Percentiles rank a stretch among this genome's conserved stretches.
These are phyloP conservation scores for Epichloe gansuensis DNA, from an alignment of 2,329 filamentous ascomycete species.

Conservation along the genomic window DNA sequence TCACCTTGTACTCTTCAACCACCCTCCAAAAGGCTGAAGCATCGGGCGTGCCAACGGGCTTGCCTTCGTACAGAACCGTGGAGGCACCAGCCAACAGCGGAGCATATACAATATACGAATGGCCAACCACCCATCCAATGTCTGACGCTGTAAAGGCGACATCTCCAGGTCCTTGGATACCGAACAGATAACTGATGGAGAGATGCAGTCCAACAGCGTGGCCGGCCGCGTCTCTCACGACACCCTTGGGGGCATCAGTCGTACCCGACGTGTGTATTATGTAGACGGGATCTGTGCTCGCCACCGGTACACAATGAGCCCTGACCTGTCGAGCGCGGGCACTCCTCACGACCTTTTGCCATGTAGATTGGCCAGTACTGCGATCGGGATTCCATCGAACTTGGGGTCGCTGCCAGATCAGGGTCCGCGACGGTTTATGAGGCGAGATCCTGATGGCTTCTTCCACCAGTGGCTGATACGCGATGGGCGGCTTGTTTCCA, in stretches of 20 bases:
- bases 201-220: conserved; percentile 77
- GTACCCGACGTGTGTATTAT: conserved; percentile 84
- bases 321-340: conserved; percentile 53
- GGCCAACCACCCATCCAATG: conserved; percentile 64
- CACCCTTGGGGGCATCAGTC: conserved; percentile 71
- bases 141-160: conserved; percentile 65
- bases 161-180: conserved; percentile 70
- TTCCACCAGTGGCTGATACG: conserved; percentile 66
- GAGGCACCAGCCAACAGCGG: conserved; percentile 76
- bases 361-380: conserved; percentile 58
- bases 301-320: conserved; percentile 65
- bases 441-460: conserved; percentile 54
- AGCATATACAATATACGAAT: conserved; percentile 80
- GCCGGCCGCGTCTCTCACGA: conserved; percentile 69
- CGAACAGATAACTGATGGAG: conserved; percentile 72
- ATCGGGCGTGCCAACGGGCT: conserved; percentile 79
- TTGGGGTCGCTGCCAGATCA: conserved; percentile 77
- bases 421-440: conserved; percentile 58
- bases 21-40: conserved; percentile 82
- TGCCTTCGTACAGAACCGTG: conserved; percentile 86
- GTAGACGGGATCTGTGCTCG: conserved; percentile 69
- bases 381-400: conserved; percentile 59
- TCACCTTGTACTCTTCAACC: conserved; percentile 73
- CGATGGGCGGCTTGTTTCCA: conserved; percentile 62
- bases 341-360: conserved; percentile 64